Evolutionary conservation across 345 rosid species (phyloP).

Genomic region (Lepidium aucheri): DNA sequence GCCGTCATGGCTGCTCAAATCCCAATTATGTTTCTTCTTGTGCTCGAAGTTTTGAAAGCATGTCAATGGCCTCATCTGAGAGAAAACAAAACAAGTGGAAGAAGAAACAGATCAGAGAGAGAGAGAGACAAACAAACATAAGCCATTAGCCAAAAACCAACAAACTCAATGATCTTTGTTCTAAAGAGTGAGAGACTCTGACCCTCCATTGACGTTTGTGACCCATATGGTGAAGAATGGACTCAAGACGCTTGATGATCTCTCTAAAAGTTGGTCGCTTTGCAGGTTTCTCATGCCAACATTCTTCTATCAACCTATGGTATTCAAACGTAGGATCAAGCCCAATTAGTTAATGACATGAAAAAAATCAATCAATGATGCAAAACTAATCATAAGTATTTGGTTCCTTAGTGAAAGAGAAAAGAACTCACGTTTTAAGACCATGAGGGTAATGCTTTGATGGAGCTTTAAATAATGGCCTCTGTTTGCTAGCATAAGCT

Average conservation of each 20-base stretch:
- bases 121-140: not conserved
- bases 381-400: not conserved
- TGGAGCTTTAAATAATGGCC: slow-evolving; percentile 74
- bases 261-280: slow-evolving; percentile 78
- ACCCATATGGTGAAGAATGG: slow-evolving; percentile 36
- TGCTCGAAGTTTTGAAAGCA: slow-evolving; percentile 68
- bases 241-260: slow-evolving; percentile 56
- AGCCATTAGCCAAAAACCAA: not conserved
- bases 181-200: not conserved
- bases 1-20: slow-evolving; percentile 35
- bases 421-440: slow-evolving; percentile 54
- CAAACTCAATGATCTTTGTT: not conserved
- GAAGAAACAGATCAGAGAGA: slow-evolving; percentile 15
- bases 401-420: not conserved
- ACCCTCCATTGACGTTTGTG: slow-evolving; percentile 90
- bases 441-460: slow-evolving; percentile 70
- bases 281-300: slow-evolving; percentile 76
- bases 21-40: slow-evolving; percentile 59
- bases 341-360: not conserved
- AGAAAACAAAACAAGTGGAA: not conserved
- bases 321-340: not conserved
- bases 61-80: slow-evolving; percentile 60
- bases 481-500: slow-evolving; percentile 39
- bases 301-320: slow-evolving; percentile 77
- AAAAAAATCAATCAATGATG: slow-evolving; percentile 6